phyloP scores from a whole-genome alignment of 2,329 filamentous ascomycete genomes.

The Cercospora sojina region DNA sequence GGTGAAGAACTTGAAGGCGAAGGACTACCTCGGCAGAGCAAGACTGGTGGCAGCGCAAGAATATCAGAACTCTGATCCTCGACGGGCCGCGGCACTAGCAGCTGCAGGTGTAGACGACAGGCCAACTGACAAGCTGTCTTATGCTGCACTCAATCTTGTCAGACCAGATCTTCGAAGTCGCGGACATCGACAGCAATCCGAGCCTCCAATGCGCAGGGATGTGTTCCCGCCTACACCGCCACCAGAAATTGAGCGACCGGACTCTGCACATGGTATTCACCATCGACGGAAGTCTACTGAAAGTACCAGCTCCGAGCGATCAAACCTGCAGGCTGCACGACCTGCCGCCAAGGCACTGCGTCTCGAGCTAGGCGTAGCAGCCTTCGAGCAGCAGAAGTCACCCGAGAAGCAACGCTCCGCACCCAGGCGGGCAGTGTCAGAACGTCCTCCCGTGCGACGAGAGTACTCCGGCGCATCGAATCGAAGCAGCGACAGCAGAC shows the following conservation, averaged over 20 bases:
- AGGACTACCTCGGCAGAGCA: constrained; percentile 97
- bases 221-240: constrained; percentile 98
- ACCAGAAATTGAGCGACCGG: constrained; percentile 69
- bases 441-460: constrained; percentile 42
- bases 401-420: constrained; percentile 39
- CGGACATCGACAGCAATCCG: constrained; percentile 70
- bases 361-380: constrained; percentile 50
- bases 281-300: constrained; percentile 40
- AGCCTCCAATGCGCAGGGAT: constrained; percentile 74
- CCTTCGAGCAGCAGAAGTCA: constrained; percentile 44
- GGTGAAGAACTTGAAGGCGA: constrained; percentile 95
- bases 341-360: constrained; percentile 48
- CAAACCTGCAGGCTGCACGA: constrained; percentile 41
- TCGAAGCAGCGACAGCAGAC: constrained; percentile 25
- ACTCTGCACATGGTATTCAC: constrained; percentile 25
- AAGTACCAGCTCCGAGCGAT: constrained; percentile 47
- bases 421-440: constrained; percentile 46
- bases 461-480: constrained; percentile 36
- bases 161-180: constrained; percentile 78
- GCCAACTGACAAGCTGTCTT: constrained; percentile 80
- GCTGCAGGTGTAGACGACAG: constrained; percentile 71
- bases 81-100: constrained; percentile 37
- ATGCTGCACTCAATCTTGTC: constrained; percentile 87
- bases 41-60: constrained; percentile 71
- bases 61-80: constrained; percentile 29